These are phyloP conservation scores for Apostasia ramifera DNA, from an alignment of 106 monocot species.

Conservation along the genomic window DNA sequence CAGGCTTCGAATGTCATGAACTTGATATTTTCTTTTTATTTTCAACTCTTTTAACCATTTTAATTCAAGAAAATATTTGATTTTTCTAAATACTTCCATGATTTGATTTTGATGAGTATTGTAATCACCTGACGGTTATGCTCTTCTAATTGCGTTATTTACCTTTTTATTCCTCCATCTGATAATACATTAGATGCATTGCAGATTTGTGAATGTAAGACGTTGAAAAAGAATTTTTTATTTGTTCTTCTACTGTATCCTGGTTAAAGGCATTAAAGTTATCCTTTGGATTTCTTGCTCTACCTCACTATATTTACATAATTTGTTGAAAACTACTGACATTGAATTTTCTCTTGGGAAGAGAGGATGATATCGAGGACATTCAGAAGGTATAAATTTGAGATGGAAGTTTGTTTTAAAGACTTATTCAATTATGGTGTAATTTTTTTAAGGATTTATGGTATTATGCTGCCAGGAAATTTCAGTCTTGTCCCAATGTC, in stretches of 20 bases:
- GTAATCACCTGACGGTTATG: too few species aligned
- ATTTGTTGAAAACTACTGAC: background rate
- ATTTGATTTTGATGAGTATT: too few species aligned
- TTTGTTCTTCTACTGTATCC: too few species aligned
- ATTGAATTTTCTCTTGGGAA: slow-evolving; percentile 15
- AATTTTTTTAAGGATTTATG: slow-evolving; percentile 2
- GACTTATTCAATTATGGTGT: background rate
- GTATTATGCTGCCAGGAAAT: slow-evolving; percentile 65
- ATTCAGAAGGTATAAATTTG: slow-evolving; percentile 77
- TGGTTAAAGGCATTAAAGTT: too few species aligned
- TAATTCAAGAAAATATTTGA: background rate
- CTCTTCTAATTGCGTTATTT: too few species aligned
- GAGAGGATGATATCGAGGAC: slow-evolving; percentile 98
- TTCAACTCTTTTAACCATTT: background rate
- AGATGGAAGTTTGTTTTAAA: slow-evolving; percentile 1
- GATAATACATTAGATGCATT: too few species aligned
- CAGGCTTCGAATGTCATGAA: background rate
- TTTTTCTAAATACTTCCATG: too few species aligned
- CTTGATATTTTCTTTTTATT: background rate
- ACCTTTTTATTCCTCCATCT: too few species aligned
- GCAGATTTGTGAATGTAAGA: too few species aligned
- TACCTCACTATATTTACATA: too few species aligned
- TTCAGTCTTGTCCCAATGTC: slow-evolving; percentile 84
- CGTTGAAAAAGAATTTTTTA: too few species aligned
- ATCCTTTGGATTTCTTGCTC: too few species aligned